Conservation (phyloP, 2,329 filamentous ascomycete genomes). For the Cladophialophora yegresii region DNA sequence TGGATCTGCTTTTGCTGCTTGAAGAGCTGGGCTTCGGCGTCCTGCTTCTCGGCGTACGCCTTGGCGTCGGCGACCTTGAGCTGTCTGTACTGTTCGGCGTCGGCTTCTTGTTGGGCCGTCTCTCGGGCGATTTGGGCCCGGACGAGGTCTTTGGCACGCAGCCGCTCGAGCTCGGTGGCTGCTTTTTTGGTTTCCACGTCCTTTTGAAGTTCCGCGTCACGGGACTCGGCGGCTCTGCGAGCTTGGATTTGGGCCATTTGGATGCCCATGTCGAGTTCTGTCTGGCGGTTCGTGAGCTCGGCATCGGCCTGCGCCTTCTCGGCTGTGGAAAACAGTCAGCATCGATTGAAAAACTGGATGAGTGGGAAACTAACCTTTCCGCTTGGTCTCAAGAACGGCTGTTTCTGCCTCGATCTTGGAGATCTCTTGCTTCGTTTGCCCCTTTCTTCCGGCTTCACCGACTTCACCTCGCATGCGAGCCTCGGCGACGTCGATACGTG, state of each 20-base stretch:
- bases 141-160: conserved; percentile 75
- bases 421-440: conserved; percentile 80
- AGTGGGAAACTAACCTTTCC: conserved; percentile 53
- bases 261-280: conserved; percentile 70
- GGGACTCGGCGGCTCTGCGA: conserved; percentile 69
- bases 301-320: conserved; percentile 79
- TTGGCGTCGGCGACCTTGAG: conserved; percentile 57
- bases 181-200: conserved; percentile 76
- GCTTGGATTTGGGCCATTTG: conserved; percentile 75
- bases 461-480: conserved; percentile 63
- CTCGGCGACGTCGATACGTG: conserved; percentile 63
- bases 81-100: conserved; percentile 53
- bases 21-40: conserved; percentile 44
- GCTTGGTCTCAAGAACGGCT: conserved; percentile 79
- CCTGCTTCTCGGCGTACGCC: conserved; percentile 46
- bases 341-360: neutral
- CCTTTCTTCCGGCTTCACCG: conserved; percentile 71
- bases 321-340: conserved; percentile 44
- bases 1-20: conserved; percentile 35
- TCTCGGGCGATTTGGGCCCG: conserved; percentile 63
- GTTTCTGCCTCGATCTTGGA: conserved; percentile 87
- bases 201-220: conserved; percentile 77
- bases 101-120: conserved; percentile 48
- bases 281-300: conserved; percentile 70
- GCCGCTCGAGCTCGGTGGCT: conserved; percentile 75